A percentile compares a stretch with the other conserved stretches of the same genome.
Evolutionary conservation across 352 stramenopile species (phyloP).

Genomic region (Phytophthora cactorum): DNA sequence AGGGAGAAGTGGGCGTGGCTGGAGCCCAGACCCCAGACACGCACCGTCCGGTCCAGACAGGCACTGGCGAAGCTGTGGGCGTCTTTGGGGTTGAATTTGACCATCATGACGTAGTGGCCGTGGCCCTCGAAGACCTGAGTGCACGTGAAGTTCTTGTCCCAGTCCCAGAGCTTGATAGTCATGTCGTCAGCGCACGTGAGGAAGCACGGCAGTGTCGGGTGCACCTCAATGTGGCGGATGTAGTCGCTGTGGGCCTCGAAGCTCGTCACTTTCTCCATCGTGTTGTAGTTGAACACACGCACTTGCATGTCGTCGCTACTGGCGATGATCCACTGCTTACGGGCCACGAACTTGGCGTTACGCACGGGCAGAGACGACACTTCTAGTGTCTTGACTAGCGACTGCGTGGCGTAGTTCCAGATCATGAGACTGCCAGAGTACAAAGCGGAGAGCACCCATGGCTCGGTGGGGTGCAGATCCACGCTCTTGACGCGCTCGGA

Average conservation of each 20-base stretch:
- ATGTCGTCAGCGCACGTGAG: conserved; percentile 98
- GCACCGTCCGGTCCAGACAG: conserved; percentile 97
- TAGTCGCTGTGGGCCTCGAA: conserved; percentile 99
- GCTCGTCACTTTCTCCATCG: conserved; percentile 95
- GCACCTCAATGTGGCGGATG: conserved; percentile 97
- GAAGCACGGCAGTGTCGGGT: conserved; percentile 97
- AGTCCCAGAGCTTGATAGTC: conserved; percentile 99
- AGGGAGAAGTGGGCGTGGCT: conserved; percentile 93
- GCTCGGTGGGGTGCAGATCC: conserved; percentile 97
- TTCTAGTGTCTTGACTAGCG: conserved; percentile 98
- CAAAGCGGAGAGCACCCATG: conserved; percentile 97
- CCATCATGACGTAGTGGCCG: conserved; percentile 99
- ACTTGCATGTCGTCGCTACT: conserved; percentile 97
- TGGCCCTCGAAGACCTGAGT: conserved; percentile 92
- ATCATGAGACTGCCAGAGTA: conserved; percentile 99
- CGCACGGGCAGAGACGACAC: conserved; percentile 96
- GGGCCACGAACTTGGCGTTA: conserved; percentile 93
- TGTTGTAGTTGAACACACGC: conserved; percentile 99
- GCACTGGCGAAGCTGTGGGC: conserved; percentile 98
- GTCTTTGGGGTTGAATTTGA: conserved; percentile 99
- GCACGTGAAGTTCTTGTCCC: conserved; percentile 87
- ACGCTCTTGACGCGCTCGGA: conserved; percentile 99
- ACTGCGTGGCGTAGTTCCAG: conserved; percentile 97
- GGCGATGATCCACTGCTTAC: conserved; percentile 98
- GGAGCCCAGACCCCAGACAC: conserved; percentile 94